These are phyloP conservation scores for Dothidotthia symphoricarpi DNA, from an alignment of 2,329 filamentous ascomycete species.

Conservation along the genomic window DNA sequence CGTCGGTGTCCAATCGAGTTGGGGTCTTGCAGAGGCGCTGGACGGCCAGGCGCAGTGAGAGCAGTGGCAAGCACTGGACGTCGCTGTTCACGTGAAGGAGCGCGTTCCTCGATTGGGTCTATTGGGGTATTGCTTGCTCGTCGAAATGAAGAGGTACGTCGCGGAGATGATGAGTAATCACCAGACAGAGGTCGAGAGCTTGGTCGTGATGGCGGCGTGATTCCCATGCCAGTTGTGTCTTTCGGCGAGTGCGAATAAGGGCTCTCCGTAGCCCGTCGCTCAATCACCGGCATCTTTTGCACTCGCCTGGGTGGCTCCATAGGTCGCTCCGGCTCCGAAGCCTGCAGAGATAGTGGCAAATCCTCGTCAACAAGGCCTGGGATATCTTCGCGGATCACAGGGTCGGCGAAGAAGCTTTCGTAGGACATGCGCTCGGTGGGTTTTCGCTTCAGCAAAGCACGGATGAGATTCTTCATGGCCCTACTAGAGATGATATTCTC, in stretches of 20 bases:
- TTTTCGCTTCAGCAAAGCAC: conserved; percentile 77
- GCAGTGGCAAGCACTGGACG: conserved; percentile 47
- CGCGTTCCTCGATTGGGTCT: conserved; percentile 36
- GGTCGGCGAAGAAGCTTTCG: conserved; percentile 76
- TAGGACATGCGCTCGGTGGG: conserved; percentile 85
- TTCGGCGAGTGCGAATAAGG: conserved; percentile 36
- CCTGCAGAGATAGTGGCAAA: conserved; percentile 41
- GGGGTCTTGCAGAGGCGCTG: conserved; percentile 39
- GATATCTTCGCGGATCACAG: conserved; percentile 71
- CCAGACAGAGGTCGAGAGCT: conserved; percentile 32
- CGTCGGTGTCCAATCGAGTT: conserved; percentile 56
- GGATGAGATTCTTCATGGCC: conserved; percentile 78
- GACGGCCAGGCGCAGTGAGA: conserved; percentile 47
- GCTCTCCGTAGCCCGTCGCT: conserved; percentile 28
- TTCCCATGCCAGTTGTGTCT: conserved; percentile 27
- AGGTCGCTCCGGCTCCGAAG: conserved; percentile 27
- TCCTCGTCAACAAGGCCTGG: conserved; percentile 81
- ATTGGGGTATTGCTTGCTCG: conserved; percentile 37
- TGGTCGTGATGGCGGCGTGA: conserved; percentile 37
- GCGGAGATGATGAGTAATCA: conserved; percentile 26
- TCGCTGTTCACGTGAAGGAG: conserved; percentile 41
- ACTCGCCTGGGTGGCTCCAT: conserved; percentile 24
- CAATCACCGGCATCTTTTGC: conserved; percentile 29
- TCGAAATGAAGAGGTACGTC: conserved; percentile 23
- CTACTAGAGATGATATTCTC: conserved; percentile 68